Base-by-base conservation (phyloP, 306 rosid genomes). In the Carpinus viminea region DNA sequence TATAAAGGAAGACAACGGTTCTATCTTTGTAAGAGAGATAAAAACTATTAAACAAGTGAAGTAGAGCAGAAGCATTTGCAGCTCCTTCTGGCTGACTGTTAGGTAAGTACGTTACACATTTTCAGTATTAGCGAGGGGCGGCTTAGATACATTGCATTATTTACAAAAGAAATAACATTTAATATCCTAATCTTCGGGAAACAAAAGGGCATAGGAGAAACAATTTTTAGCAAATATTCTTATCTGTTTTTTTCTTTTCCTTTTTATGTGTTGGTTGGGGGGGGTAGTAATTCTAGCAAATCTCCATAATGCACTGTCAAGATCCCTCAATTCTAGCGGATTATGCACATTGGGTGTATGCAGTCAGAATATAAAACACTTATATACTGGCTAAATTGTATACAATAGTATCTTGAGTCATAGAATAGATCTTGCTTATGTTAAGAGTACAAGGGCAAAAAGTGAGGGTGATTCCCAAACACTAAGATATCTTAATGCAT, bases 361-460 rank as follows among this genome's bases (percentile, higher is more conserved):
- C 46, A 48, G 54, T 10, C 45, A 55, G 68, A 21, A 76, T 38
- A 75, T 56, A 74, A 54, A 41, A 38, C 47, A 28, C 54, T 55
- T 38, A 45, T 54, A 31, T 31, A 76, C 62, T 12, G 13, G 71
- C 46, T 36, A 48, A 61, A 69, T 46, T 66, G 46, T 41, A 41
- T 41, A 5, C 45, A 41, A 41, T 41, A 41, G 45, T 41, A 41
- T 41, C 45, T 38, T 38, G 6, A 38, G 41, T 0, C 41, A 38
- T 38, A 38, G 5, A 38, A 38, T 61, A 45, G 18, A 34, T 8
- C 51, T 47, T 47, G 51, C 10, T 11, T 47, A 47, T 47, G 51
- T 8, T 47, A 11, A 12, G 12, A 47, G 12, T 47, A 47, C 51
- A 9, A 47, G 51, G 51, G 12, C 10, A 9, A 47, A 8, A 47